Conservation (phyloP, 1,284 basidiomycete species). For the Sporisorium graminicola region DNA sequence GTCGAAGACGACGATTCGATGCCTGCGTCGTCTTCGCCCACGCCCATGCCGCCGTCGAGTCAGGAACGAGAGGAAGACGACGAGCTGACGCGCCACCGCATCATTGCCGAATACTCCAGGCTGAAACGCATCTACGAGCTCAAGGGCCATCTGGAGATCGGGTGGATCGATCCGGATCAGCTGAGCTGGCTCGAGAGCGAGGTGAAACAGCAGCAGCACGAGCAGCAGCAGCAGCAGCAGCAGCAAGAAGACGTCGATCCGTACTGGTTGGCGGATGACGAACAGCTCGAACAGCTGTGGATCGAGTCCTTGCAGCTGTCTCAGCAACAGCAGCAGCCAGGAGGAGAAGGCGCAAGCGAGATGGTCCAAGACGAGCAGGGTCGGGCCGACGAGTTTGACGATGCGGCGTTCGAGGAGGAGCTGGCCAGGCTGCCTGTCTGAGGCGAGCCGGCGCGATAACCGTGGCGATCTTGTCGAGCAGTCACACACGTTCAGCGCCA, state of each 20-base stretch:
- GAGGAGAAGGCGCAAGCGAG: too few relatives aligned
- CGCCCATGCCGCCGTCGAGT: too few relatives aligned
- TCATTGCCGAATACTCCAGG: conserved; percentile 45
- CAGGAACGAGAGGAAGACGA: conserved; percentile 40
- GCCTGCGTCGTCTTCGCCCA: too few relatives aligned
- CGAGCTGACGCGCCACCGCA: conserved; percentile 36
- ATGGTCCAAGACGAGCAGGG: too few relatives aligned
- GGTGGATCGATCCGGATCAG: conserved; percentile 53
- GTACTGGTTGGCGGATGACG: conserved; percentile 22
- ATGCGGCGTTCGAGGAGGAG: conserved; percentile 25
- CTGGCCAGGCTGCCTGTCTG: conserved; percentile 20
- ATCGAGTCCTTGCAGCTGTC: conserved; percentile 15
- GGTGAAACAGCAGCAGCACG: conserved; percentile 2
- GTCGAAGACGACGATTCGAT: conserved; percentile 7
- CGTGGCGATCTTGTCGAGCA: too few relatives aligned
- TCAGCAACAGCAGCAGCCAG: background rate
- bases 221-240: background rate
- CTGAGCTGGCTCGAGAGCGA: conserved; percentile 39
- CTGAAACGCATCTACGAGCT: conserved; percentile 47
- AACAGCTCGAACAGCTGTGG: conserved; percentile 38
- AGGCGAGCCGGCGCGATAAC: too few relatives aligned
- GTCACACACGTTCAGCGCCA: too few relatives aligned
- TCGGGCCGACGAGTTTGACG: conserved; percentile 14
- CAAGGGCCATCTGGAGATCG: conserved; percentile 45
- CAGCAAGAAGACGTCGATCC: conserved; percentile 20